Evolutionary conservation across 1,139 yeast species (phyloP).

Genomic region (Lodderomyces margitis): DNA sequence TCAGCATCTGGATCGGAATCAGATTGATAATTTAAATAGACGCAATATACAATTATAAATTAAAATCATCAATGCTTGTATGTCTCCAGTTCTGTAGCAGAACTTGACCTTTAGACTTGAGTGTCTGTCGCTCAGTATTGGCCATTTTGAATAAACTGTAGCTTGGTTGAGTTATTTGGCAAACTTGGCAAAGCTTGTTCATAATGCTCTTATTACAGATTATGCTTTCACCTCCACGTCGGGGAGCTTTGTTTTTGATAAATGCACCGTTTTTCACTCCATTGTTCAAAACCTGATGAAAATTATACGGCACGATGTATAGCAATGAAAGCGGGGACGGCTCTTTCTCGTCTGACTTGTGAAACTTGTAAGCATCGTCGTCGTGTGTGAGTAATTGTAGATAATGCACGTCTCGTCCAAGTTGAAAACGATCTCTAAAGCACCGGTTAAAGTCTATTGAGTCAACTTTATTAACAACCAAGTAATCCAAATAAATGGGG

Average conservation of each 20-base stretch:
- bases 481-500: conserved; percentile 43
- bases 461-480: conserved; percentile 45
- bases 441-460: conserved; percentile 49
- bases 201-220: conserved; percentile 33
- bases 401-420: conserved; percentile 17
- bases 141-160: conserved; percentile 23
- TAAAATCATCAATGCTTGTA: conserved; percentile 34
- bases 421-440: conserved; percentile 34
- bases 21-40: conserved; percentile 16
- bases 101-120: conserved; percentile 23
- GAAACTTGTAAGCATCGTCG: conserved; percentile 25
- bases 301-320: conserved; percentile 24
- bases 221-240: conserved; percentile 44
- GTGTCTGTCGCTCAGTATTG: conserved; percentile 20
- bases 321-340: conserved; percentile 42
- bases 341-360: conserved; percentile 19
- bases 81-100: conserved; percentile 31
- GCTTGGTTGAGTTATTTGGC: not conserved
- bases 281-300: conserved; percentile 46
- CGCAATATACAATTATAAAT: not conserved
- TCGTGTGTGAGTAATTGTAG: conserved; percentile 24
- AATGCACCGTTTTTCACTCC: conserved; percentile 55
- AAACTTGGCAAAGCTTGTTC: conserved; percentile 10
- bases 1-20: conserved; percentile 40
- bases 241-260: conserved; percentile 43